Evolutionary conservation across 1,139 yeast genomes (phyloP).

Genomic region (Taiozyma onychis): DNA sequence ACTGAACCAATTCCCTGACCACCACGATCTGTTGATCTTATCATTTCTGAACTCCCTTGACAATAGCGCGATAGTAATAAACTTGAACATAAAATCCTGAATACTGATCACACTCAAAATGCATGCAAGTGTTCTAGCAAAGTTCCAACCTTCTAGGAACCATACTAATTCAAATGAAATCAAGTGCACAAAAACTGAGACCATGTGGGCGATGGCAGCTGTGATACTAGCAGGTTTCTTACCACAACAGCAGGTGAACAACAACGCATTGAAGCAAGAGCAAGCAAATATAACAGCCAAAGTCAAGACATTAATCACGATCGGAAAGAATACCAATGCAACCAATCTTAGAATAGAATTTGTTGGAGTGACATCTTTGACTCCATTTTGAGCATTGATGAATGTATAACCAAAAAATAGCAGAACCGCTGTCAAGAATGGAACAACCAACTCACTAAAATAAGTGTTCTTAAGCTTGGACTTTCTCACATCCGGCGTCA

Average conservation of each 20-base stretch:
- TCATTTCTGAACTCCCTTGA: slow-evolving; percentile 58
- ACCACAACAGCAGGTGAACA: slow-evolving; percentile 33
- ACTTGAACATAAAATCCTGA: slow-evolving; percentile 49
- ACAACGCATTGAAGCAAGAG: slow-evolving; percentile 44
- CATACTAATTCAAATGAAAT: slow-evolving; percentile 55
- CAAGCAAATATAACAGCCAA: slow-evolving; percentile 39
- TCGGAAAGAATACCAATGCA: slow-evolving; percentile 48
- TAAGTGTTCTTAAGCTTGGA: slow-evolving; percentile 47
- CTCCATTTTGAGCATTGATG: slow-evolving; percentile 68
- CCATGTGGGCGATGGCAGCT: slow-evolving; percentile 47
- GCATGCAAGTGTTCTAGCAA: slow-evolving; percentile 51
- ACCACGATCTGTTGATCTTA: slow-evolving; percentile 66
- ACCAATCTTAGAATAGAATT: slow-evolving; percentile 50
- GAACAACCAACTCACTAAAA: slow-evolving; percentile 47
- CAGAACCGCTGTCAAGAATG: slow-evolving; percentile 37
- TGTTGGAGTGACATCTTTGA: slow-evolving; percentile 38
- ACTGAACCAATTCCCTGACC: slow-evolving; percentile 76
- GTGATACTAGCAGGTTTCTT: slow-evolving; percentile 21
- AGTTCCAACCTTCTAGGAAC: slow-evolving; percentile 59
- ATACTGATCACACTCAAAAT: slow-evolving; percentile 48
- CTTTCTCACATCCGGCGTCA: slow-evolving; percentile 26
- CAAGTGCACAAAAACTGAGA: slow-evolving; percentile 49
- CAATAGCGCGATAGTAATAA: slow-evolving; percentile 40
- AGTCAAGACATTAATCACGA: slow-evolving; percentile 39
- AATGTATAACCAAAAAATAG: slow-evolving; percentile 59